Conservation (phyloP, 345 rosid genomes). For the Leavenworthia alabamica region DNA sequence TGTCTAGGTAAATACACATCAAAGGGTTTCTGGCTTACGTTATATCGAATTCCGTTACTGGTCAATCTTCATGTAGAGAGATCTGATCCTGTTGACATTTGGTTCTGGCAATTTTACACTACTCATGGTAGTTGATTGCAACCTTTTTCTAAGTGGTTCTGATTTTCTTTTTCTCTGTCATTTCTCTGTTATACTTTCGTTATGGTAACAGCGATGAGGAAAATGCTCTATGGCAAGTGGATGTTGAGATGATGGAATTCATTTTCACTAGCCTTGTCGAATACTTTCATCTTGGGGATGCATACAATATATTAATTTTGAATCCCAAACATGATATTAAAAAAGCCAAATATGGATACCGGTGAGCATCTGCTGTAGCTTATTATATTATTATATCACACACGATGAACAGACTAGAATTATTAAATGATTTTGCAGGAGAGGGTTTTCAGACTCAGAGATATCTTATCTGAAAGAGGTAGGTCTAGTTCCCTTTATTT, state of each 20-base stretch:
- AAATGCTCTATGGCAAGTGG: constrained; percentile 79
- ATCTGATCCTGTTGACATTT: constrained; percentile 10
- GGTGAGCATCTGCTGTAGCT: constrained; percentile 40
- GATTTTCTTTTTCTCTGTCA: constrained; percentile 9
- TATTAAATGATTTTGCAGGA: constrained; percentile 47
- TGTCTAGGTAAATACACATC: constrained; percentile 49
- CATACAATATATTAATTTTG: constrained; percentile 80
- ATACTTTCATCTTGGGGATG: constrained; percentile 80
- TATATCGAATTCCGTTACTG: not conserved
- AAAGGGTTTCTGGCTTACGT: not conserved
- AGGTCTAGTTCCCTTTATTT: constrained; percentile 10
- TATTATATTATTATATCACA: not conserved
- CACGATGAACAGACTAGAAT: constrained; percentile 16
- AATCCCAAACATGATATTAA: constrained; percentile 55
- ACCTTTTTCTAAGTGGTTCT: not conserved
- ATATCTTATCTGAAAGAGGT: constrained; percentile 79
- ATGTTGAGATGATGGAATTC: constrained; percentile 73
- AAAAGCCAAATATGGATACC: constrained; percentile 74
- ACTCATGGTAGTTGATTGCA: not conserved
- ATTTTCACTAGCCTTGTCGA: constrained; percentile 80
- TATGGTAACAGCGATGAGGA: constrained; percentile 50
- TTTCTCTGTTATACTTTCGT: constrained; percentile 1
- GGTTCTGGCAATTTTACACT: constrained; percentile 1
- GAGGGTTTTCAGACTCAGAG: constrained; percentile 88
- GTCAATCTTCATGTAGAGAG: not conserved